phyloP scores from a whole-genome alignment of 495 filamentous ascomycete species.

The Aspergillus coremiiformis region DNA sequence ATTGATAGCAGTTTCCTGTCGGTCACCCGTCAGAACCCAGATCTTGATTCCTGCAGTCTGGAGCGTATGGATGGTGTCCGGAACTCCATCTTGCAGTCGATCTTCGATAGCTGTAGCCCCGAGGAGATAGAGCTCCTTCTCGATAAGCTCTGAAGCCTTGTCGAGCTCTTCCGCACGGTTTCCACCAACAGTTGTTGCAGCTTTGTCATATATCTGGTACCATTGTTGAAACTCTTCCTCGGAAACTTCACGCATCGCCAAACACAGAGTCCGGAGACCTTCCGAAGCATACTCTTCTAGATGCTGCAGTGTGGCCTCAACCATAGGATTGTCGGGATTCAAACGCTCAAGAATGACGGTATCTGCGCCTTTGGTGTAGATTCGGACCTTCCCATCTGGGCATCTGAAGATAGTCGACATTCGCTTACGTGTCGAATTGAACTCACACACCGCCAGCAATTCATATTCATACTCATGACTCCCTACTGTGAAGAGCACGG shows the following conservation, averaged over 20 bases:
- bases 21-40: conserved; percentile 96
- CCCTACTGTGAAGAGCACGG: conserved; percentile 70
- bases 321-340: conserved; percentile 67
- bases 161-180: conserved; percentile 93
- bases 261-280: conserved; percentile 87
- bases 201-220: conserved; percentile 80
- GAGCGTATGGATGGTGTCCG: conserved; percentile 95
- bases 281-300: conserved; percentile 97
- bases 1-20: conserved; percentile 98
- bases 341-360: conserved; percentile 93
- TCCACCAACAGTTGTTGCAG: conserved; percentile 82
- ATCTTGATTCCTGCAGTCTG: conserved; percentile 98
- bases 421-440: conserved; percentile 95
- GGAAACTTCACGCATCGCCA: conserved; percentile 89
- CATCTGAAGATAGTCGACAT: conserved; percentile 98
- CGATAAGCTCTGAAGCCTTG: conserved; percentile 93
- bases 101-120: conserved; percentile 98
- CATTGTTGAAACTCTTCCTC: conserved; percentile 89
- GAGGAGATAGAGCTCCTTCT: conserved; percentile 82
- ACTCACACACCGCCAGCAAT: conserved; percentile 91
- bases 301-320: conserved; percentile 83
- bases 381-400: conserved; percentile 88
- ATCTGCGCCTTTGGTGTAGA: conserved; percentile 95
- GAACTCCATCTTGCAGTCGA: conserved; percentile 92
- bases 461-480: conserved; percentile 77